A percentile compares a stretch with the other conserved stretches of the same genome.
phyloP scores from a whole-genome alignment of 2,329 filamentous ascomycete genomes.

The Arthrinium phaeospermum region DNA sequence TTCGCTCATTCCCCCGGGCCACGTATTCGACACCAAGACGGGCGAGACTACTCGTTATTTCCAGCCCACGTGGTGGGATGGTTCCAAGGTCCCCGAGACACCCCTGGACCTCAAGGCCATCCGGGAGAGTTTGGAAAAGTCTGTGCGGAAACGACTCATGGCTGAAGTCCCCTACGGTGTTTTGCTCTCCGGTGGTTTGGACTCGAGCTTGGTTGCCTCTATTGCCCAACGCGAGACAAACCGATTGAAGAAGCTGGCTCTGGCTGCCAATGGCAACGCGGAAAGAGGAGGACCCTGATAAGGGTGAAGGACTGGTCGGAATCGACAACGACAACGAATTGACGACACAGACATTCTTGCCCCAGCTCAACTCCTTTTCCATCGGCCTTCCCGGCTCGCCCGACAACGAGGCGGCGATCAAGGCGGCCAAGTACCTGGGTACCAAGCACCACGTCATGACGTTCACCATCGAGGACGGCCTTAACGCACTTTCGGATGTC shows the following conservation, averaged over 20 bases:
- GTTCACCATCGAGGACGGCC: constrained; percentile 95
- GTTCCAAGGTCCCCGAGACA: constrained; percentile 74
- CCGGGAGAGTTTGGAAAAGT: constrained; percentile 82
- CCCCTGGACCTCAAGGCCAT: constrained; percentile 85
- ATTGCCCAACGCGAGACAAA: constrained; percentile 94
- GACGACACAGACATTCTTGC: constrained; percentile 87
- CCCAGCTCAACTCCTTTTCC: constrained; percentile 97
- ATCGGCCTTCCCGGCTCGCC: constrained; percentile 94
- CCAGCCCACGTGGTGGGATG: constrained; percentile 91
- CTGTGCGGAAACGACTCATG: constrained; percentile 97
- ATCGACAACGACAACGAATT: constrained; percentile 93
- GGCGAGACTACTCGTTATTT: constrained; percentile 86
- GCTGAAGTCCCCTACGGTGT: constrained; percentile 98
- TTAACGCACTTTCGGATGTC: constrained; percentile 95
- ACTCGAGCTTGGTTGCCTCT: constrained; percentile 92
- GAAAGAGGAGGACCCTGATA: constrained; percentile 57
- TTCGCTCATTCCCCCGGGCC: constrained; percentile 94
- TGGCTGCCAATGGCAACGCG: constrained; percentile 51
- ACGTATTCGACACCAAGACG: constrained; percentile 94
- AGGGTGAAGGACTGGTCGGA: constrained; percentile 79
- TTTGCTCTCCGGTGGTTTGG: constrained; percentile 89
- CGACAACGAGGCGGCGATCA: constrained; percentile 87
- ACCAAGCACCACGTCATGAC: constrained; percentile 99
- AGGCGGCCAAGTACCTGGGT: constrained; percentile 95
- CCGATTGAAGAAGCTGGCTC: constrained; percentile 71